A percentile compares a stretch with the other conserved stretches of the same genome.
phyloP scores from a whole-genome alignment of 495 filamentous ascomycete genomes.

The Penicillium dipodomyicola region DNA sequence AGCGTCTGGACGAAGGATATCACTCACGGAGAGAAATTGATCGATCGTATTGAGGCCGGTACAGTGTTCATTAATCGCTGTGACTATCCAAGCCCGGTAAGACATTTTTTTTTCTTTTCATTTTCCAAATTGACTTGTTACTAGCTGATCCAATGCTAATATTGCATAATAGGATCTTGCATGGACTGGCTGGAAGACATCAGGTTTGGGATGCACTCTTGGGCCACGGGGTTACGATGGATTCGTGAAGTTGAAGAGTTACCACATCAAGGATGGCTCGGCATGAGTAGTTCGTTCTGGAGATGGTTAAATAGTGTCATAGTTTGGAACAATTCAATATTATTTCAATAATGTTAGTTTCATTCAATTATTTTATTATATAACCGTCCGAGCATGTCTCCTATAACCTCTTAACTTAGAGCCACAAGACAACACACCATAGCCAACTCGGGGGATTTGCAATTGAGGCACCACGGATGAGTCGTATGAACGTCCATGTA shows the following conservation, averaged over 20 bases:
- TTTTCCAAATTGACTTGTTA: background rate
- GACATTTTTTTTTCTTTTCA: slow-evolving; percentile 39
- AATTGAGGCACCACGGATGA: background rate
- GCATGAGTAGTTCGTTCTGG: slow-evolving; percentile 3
- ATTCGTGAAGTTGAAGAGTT: slow-evolving; percentile 94
- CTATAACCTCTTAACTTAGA: background rate
- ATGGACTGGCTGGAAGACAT: slow-evolving; percentile 98
- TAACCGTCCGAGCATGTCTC: background rate
- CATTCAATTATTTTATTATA: background rate
- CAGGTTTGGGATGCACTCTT: slow-evolving; percentile 84
- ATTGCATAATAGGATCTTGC: slow-evolving; percentile 71
- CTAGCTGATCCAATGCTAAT: slow-evolving; percentile 17
- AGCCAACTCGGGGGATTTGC: background rate
- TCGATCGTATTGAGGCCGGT: slow-evolving; percentile 82
- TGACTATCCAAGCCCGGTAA: slow-evolving; percentile 88
- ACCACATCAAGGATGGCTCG: slow-evolving; percentile 72
- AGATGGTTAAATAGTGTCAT: background rate
- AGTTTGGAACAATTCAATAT: background rate
- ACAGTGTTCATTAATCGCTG: slow-evolving; percentile 96
- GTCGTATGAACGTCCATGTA: background rate
- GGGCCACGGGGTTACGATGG: slow-evolving; percentile 91
- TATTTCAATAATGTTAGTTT: background rate
- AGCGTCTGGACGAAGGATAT: slow-evolving; percentile 97
- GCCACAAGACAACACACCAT: background rate
- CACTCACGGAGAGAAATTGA: slow-evolving; percentile 68